Conservation (phyloP, 768 basidiomycete genomes). For the Coprinopsis cinerea region DNA sequence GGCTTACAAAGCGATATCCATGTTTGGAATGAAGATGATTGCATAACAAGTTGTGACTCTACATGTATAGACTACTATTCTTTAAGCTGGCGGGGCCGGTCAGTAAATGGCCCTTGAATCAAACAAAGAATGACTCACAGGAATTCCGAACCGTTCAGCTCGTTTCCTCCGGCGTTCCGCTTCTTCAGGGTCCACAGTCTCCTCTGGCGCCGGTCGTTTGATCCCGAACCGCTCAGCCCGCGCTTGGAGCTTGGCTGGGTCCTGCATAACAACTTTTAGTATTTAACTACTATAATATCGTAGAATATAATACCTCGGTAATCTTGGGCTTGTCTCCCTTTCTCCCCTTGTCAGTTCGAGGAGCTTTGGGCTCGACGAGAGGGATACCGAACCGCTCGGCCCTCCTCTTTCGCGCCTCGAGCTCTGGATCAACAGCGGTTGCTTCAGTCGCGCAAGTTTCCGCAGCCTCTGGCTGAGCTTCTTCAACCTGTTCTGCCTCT, state of each 20-base stretch:
- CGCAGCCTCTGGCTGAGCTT: constrained; percentile 12
- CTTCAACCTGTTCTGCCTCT: background rate
- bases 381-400: constrained; percentile 72
- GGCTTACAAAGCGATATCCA: background rate
- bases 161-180: constrained; percentile 51
- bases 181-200: constrained; percentile 52
- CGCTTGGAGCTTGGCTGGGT: constrained; percentile 41
- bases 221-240: constrained; percentile 55
- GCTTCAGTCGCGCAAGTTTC: background rate
- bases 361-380: constrained; percentile 33
- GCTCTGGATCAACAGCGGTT: constrained; percentile 38
- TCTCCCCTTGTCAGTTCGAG: constrained; percentile 22
- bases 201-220: constrained; percentile 31
- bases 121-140: constrained; percentile 2
- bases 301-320: constrained; percentile 10
- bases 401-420: constrained; percentile 52
- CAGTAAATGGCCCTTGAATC: background rate
- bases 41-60: background rate
- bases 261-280: constrained; percentile 26
- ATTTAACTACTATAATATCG: background rate
- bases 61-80: background rate
- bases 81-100: background rate
- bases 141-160: constrained; percentile 55
- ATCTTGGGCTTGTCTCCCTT: constrained; percentile 11
- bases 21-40: background rate